Evolutionary conservation across 768 basidiomycete species (phyloP), one percentile per base, ranked within the genome.

Genomic region (Plicaturopsis crispa): DNA sequence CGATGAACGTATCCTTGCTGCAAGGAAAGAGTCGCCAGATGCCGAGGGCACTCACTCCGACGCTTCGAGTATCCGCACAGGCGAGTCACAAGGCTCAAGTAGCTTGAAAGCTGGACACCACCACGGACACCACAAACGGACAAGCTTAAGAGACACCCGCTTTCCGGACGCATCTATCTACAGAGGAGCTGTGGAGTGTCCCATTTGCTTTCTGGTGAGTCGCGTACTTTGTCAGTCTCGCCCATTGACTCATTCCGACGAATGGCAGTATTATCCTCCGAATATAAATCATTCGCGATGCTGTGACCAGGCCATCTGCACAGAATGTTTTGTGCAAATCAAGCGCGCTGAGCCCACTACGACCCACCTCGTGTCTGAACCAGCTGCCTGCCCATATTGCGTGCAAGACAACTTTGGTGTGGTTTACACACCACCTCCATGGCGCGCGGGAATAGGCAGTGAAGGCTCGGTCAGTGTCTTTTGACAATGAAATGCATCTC

Each of bases 261-360:
- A 54, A 24, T 38, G 19, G 18, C 55, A 99, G 94, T 97, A 94
- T 61, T 99, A 97, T 55, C 96, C 96, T 17, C 73, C 85, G 33
- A 94, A 97, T 61, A 96, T 97, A 62, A 97, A 98, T 56, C 84
- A 82, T 51, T 97, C 96, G 26, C 77, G 96, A 54, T 99, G 96
- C 58, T 99, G 96, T 58, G 93, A 94, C 69, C 96, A 99, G 50
- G 84, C 88, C 16, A 94, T 99, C 45, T 99, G 96, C 57, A 97
- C 96, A 24, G 96, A 99, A 62, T 99, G 96, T 57, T 98, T 99
- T 54, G 91, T 97, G 16, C 94, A 97, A 64, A 98, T 99, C 65
- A 98, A 97, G 67, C 84, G 96, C 39, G 78, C 75, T 24, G 96
- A 99, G 46, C 91, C 96, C 5, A 94, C 91, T 1, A 72, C 90